Conservation (phyloP, 345 rosid genomes). For the Citrus medica region DNA sequence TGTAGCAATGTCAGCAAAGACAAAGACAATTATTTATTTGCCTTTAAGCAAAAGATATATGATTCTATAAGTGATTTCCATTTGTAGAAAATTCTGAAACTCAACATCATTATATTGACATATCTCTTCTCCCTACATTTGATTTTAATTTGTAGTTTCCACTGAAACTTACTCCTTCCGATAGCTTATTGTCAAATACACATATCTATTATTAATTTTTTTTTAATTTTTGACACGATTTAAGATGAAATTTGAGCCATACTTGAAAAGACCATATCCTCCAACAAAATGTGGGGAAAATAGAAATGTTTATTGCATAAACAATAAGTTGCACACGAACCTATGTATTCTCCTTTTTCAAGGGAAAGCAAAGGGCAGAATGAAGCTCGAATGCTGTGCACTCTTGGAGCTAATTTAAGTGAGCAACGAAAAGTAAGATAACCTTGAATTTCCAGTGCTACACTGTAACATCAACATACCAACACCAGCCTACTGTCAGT, state of each 20-base stretch:
- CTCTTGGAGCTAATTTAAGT: conserved; percentile 64
- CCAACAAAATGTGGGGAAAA: background rate
- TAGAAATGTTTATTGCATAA: background rate
- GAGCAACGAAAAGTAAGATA: conserved; percentile 87
- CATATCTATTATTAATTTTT: too few relatives aligned
- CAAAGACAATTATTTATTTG: background rate
- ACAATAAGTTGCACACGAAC: conserved; percentile 26
- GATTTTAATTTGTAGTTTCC: background rate
- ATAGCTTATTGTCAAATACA: background rate
- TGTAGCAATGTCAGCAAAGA: conserved; percentile 12
- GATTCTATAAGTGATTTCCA: too few relatives aligned
- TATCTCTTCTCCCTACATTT: background rate
- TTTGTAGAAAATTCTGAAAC: too few relatives aligned
- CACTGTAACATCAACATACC: conserved; percentile 45
- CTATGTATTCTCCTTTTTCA: conserved; percentile 94
- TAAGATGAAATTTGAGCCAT: background rate
- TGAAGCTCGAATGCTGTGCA: conserved; percentile 71
- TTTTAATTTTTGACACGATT: background rate
- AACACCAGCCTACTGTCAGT: conserved; percentile 5
- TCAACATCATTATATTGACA: too few relatives aligned
- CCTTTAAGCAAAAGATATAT: background rate
- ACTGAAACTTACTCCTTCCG: background rate
- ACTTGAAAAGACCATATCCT: background rate
- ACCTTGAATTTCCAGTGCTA: conserved; percentile 78
- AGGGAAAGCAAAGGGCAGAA: conserved; percentile 92